Conservation (phyloP, 1,284 basidiomycete species). For the Fistulina hepatica region DNA sequence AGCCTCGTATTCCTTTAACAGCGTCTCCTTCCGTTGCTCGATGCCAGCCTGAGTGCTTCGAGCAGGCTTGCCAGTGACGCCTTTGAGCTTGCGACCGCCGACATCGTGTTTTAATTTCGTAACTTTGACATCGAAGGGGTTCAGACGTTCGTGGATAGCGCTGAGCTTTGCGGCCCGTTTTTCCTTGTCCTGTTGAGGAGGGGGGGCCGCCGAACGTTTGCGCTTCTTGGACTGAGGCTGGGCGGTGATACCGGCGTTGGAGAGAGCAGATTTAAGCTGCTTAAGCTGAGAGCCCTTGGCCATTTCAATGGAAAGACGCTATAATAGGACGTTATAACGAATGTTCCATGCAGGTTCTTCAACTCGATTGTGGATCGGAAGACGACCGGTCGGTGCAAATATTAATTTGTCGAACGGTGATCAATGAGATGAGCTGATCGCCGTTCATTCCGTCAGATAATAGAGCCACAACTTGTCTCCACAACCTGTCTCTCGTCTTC, state of each 20-base stretch:
- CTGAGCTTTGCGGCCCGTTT: conserved; percentile 72
- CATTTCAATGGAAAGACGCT: too few relatives aligned
- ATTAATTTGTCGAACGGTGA: too few relatives aligned
- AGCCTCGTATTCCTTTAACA: conserved; percentile 81
- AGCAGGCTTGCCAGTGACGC: conserved; percentile 73
- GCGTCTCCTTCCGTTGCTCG: conserved; percentile 81
- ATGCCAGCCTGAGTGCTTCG: conserved; percentile 83
- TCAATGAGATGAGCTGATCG: too few relatives aligned
- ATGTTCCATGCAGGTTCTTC: too few relatives aligned
- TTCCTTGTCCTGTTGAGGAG: conserved; percentile 59
- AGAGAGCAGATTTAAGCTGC: conserved; percentile 79
- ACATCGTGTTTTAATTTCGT: conserved; percentile 91
- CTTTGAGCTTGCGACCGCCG: conserved; percentile 79
- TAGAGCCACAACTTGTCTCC: too few relatives aligned
- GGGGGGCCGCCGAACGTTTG: conserved; percentile 43
- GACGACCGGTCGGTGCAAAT: too few relatives aligned
- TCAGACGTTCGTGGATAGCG: conserved; percentile 77
- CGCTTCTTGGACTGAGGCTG: conserved; percentile 57
- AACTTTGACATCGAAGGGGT: conserved; percentile 90
- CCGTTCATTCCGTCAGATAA: too few relatives aligned
- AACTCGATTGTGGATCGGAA: too few relatives aligned
- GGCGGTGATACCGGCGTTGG: conserved; percentile 63
- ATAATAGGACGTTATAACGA: too few relatives aligned
- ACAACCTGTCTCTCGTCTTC: background rate
- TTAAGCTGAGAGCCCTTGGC: conserved; percentile 71